Percentiles rank a stretch among this genome's conserved stretches.
These are phyloP conservation scores for Erucastrum elatum DNA, from an alignment of 345 rosid genomes.

Conservation along the genomic window DNA sequence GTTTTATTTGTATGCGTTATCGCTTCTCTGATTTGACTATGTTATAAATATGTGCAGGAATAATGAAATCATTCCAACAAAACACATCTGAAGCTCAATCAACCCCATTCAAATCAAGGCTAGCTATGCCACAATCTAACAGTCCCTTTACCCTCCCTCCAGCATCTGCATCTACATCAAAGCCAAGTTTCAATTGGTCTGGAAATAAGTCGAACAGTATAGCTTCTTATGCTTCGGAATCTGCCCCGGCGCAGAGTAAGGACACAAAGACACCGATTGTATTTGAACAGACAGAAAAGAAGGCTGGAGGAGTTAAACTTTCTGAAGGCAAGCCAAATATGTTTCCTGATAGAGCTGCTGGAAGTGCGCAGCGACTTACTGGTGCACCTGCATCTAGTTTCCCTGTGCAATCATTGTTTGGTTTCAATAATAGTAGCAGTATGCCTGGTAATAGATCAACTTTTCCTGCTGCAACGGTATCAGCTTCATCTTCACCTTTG, in stretches of 20 bases:
- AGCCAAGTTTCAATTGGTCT: constrained; percentile 35
- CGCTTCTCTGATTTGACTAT: constrained; percentile 12
- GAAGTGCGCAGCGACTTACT: constrained; percentile 11
- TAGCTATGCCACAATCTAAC: constrained; percentile 42
- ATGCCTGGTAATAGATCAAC: constrained; percentile 45
- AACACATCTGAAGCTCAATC: constrained; percentile 46
- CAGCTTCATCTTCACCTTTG: constrained; percentile 31
- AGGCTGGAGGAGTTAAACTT: constrained; percentile 42
- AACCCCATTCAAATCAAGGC: constrained; percentile 40
- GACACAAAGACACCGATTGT: constrained; percentile 37
- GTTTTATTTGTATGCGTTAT: constrained; percentile 6
- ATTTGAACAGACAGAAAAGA: constrained; percentile 40
- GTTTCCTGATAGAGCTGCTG: constrained; percentile 1
- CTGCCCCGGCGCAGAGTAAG: constrained; percentile 33
- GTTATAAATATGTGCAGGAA: constrained; percentile 44
- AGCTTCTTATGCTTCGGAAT: constrained; percentile 42
- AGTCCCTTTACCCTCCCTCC: constrained; percentile 39
- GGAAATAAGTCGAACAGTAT: constrained; percentile 34
- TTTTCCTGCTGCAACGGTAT: constrained; percentile 26
- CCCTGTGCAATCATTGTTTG: constrained; percentile 41
- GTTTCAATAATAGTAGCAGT: constrained; percentile 38
- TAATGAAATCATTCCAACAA: constrained; percentile 38
- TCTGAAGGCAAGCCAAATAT: constrained; percentile 36
- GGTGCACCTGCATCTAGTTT: constrained; percentile 37
- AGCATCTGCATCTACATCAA: constrained; percentile 41